Evolutionary conservation across 345 rosid genomes (phyloP), one percentile per base, ranked within the genome.

Genomic region (Trapa bicornis): DNA sequence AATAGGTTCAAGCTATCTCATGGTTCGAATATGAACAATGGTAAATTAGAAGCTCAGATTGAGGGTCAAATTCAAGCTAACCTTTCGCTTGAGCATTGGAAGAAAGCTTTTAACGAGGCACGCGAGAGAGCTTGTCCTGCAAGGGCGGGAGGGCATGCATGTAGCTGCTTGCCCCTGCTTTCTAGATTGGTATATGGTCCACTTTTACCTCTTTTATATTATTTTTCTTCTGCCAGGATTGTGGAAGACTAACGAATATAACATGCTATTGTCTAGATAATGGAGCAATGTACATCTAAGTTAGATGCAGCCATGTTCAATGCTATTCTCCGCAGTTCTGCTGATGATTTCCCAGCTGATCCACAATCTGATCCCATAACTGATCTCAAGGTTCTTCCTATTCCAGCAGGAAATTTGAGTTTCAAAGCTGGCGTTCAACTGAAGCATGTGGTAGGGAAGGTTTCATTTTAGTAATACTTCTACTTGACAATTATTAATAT

Each of bases 231-330:
- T 5, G 8, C 4, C 1, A 9, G 11, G 13, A 37, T 58, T 33
- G 37, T n/a, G 11, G 14, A 33, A 58, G 38, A 58, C 38, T 22
- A 22, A 39, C 33, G 17, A 22, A 47, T 17, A 65, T 13, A 33
- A 42, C 4, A 9, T 36, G 58, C 1, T 48, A 68, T 75, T 3
- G 14, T 53, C 65, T 73, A 93, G 98, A 80, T 90, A 78, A 94
- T 94, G 99, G 96, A 90, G 83, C 92, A 94, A 67, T 88, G 96
- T 4, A 89, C 88, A 78, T 86, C 94, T 64, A 84, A 97, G 73
- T 75, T 94, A 76, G 99, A 94, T 78, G 91, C 87, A 54, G 97
- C 95, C 65, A 94, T 90, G 91, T 90, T 94, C 82, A 94, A 90
- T 79, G 99, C 97, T 65, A 84, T 94, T 73, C 99, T 90, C 68